Conservation (phyloP, 169 alveolate genomes). For the Plasmodium knowlesi region DNA sequence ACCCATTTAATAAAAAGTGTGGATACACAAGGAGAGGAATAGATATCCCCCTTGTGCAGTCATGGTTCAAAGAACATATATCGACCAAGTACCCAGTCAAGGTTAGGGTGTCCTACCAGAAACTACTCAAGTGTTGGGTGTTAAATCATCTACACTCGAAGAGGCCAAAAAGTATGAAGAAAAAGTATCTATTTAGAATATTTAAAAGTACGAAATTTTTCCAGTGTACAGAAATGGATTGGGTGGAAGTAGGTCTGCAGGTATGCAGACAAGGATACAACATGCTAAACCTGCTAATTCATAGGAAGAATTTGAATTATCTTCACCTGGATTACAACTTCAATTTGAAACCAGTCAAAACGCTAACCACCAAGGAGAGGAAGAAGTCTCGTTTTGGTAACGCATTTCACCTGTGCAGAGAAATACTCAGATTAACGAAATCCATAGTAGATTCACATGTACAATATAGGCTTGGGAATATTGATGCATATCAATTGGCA, state of each 20-base stretch:
- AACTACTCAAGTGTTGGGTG: conserved; percentile 98
- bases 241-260: conserved; percentile 99
- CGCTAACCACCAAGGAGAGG: conserved; percentile 99
- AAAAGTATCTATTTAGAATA: conserved; percentile 95
- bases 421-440: conserved; percentile 98
- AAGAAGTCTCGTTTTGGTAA: conserved; percentile 99
- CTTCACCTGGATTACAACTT: conserved; percentile 99
- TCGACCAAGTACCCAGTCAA: conserved; percentile 98
- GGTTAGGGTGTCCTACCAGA: conserved; percentile 98
- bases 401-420: conserved; percentile 99
- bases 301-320: conserved; percentile 98
- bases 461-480: conserved; percentile 98
- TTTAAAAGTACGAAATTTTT: conserved; percentile 97
- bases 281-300: conserved; percentile 98
- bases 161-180: conserved; percentile 95
- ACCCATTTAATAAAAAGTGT: conserved; percentile 98
- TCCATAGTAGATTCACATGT: conserved; percentile 99
- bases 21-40: conserved; percentile 97
- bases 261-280: conserved; percentile 99
- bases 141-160: conserved; percentile 94
- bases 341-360: conserved; percentile 99
- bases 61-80: conserved; percentile 99
- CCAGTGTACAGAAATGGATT: conserved; percentile 98
- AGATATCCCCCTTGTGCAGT: conserved; percentile 97
- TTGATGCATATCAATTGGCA: conserved; percentile 99